Base-by-base conservation (phyloP, 2,329 filamentous ascomycete genomes). In the Venturia oleaginea region DNA sequence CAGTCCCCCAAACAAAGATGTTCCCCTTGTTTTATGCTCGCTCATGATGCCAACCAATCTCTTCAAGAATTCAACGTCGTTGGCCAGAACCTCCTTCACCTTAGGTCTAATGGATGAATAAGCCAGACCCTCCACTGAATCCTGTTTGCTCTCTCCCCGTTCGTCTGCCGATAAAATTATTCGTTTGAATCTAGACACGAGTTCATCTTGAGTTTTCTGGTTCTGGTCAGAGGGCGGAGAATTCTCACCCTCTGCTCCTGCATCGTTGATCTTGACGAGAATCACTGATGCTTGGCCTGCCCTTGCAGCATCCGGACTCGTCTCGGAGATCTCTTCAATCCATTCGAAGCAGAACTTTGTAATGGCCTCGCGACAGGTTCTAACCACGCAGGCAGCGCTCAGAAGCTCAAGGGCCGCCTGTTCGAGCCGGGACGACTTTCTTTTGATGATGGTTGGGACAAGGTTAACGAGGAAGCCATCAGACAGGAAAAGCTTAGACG, bases 351-450 rank as follows among this genome's bases (percentile, higher is more conserved):
- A 96, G 72, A 96, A 87, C 74, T 92, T 92, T 69, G 86, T 84
- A 66, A 97, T 89, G 10, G 89, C 89, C 68, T 92, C 89, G 27
- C 94, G 86, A 71, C 92, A 97, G 8, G 84, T 79, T 59, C 86
- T 83, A 72, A 95, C 90, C 76, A 96, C 90, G 75, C 92, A 97
- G 7, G 93, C 92, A 15, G 91, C 91, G 75, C 92, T 96, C 65
- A 99, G 82, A 77, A 99, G 86, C 71, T 97, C 90, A 69, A 99
- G 77, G 59, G 91, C 89, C 2, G 92, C 90, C 65, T 90, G 88
- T 76, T 96, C 92, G 27, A 97, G 88, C 70, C 91, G 91, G 68
- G 85, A 84, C 72, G 89, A 93, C 79, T 93, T 95, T 80, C 88
- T 90, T 72, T 88, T 84, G 68, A 88, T 83, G 75, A 96, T 89